Evolutionary conservation across 225 moss, liverwort and hornwort genomes (phyloP), one percentile per base, ranked within the genome.

Genomic region (Pseudoscleropodium purum): DNA sequence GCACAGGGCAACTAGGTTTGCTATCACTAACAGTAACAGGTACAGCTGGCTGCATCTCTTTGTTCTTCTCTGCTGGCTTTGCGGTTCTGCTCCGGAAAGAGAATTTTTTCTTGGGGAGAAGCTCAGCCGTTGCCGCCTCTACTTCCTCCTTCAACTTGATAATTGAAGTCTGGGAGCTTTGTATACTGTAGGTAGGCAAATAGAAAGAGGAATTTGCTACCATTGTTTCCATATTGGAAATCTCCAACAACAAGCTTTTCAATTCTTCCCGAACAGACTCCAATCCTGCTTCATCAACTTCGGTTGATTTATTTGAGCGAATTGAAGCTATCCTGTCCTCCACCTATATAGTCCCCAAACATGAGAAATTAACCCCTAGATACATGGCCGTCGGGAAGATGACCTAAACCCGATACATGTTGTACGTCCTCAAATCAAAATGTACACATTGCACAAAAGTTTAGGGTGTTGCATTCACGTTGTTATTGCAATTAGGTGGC

Each of bases 81-180:
- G 87, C 70, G 76, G 82, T 51, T 88, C 95, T 99, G 88, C 89
- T 95, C 69, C 99, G 93, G 79, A 97, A 97, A 15, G 97, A 97
- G 85, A 99, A 99, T 82, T 97, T 99, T 79, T 93, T 97, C 82
- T 95, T 97, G 31, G 95, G 99, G 10, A 97, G 88, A 82, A 97
- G 95, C 92, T 97, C 94, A 36, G 90, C 88, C 70, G 84, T 92
- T 82, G 95, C 94, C 45, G 91, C 81, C 82, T 95, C 95, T 75
- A 96, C 85, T 82, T 97, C 95, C 51, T 96, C 97, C 80, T 94
- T 96, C 88, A 99, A 94, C 93, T 93, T 97, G 75, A 85, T 68
- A 30, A 97, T 89, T 63, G 96, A 90, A 63, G 90, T 89, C 87
- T 97, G 97, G 17, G 97, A 97, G 29, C 95, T 95, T 93, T 95